phyloP scores from a whole-genome alignment of 2,329 filamentous ascomycete species.

The Hypoxylon sp. region DNA sequence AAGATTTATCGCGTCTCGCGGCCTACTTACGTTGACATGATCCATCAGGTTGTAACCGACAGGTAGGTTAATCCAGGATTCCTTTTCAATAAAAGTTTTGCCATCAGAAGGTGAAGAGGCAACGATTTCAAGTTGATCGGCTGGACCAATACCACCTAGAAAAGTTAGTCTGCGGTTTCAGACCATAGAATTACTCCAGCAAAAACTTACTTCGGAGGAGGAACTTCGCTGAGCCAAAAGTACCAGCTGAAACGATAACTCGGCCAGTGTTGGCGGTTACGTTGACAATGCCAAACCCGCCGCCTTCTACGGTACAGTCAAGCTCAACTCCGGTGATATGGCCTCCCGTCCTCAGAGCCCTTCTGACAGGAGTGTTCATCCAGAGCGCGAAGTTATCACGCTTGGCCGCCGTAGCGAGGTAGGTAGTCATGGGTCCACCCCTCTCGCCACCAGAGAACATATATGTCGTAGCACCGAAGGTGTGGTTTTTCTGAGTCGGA shows the following conservation, averaged over 20 bases:
- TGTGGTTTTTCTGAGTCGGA: constrained; percentile 73
- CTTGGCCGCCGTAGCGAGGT: constrained; percentile 71
- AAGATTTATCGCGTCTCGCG: neutral
- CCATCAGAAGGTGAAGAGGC: constrained; percentile 62
- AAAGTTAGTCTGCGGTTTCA: constrained; percentile 23
- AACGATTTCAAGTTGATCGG: constrained; percentile 68
- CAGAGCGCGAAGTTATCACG: constrained; percentile 76
- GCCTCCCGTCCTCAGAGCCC: constrained; percentile 72
- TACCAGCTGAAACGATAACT: constrained; percentile 76
- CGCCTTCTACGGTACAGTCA: constrained; percentile 65
- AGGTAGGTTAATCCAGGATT: constrained; percentile 69
- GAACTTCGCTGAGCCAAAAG: constrained; percentile 77
- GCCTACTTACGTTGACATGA: constrained; percentile 59
- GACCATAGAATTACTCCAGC: neutral
- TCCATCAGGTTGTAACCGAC: constrained; percentile 72
- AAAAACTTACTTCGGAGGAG: constrained; percentile 68
- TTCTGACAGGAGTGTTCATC: constrained; percentile 74
- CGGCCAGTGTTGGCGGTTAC: constrained; percentile 71
- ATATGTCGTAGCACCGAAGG: constrained; percentile 73
- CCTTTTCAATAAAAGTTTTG: constrained; percentile 61
- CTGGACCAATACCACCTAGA: constrained; percentile 71
- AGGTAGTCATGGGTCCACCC: constrained; percentile 76
- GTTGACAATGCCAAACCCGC: constrained; percentile 70
- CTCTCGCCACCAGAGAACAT: constrained; percentile 76
- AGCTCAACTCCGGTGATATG: constrained; percentile 75